Percentiles rank a stretch among this genome's conserved stretches.
Conservation (phyloP, 495 filamentous ascomycete genomes). For the Talaromyces stipitatus region DNA sequence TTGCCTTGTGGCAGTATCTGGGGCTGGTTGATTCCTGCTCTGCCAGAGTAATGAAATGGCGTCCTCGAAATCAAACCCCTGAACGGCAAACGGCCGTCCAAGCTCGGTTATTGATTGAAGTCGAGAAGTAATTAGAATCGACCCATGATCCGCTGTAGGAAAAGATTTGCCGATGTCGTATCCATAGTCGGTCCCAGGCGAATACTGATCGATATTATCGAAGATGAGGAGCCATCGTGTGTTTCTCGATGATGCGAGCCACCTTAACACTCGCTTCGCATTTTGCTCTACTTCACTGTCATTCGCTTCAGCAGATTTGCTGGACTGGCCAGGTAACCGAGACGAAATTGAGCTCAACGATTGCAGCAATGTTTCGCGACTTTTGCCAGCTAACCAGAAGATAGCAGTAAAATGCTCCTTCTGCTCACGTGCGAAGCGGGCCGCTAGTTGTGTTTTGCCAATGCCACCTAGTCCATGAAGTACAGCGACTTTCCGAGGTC, state of each 20-base stretch:
- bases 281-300: slow-evolving; percentile 12
- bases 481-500: slow-evolving; percentile 19
- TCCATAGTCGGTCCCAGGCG: slow-evolving; percentile 6
- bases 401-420: slow-evolving; percentile 20
- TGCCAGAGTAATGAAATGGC: slow-evolving; percentile 19
- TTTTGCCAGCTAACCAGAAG: slow-evolving; percentile 25
- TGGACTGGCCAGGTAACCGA: slow-evolving; percentile 8
- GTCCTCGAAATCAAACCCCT: slow-evolving; percentile 11
- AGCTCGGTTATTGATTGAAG: slow-evolving; percentile 21
- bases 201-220: slow-evolving; percentile 34
- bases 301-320: slow-evolving; percentile 6
- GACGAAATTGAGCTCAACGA: slow-evolving; percentile 16
- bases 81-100: slow-evolving; percentile 17
- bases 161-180: slow-evolving; percentile 30
- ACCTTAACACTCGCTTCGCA: slow-evolving; percentile 14
- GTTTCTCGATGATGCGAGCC: slow-evolving; percentile 21
- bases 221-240: slow-evolving; percentile 31
- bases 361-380: slow-evolving; percentile 12
- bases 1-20: background rate
- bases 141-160: slow-evolving; percentile 29
- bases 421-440: slow-evolving; percentile 26
- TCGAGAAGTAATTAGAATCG: slow-evolving; percentile 33
- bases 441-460: slow-evolving; percentile 36
- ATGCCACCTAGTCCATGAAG: slow-evolving; percentile 34
- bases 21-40: slow-evolving; percentile 8